These are phyloP conservation scores for Trichothecium sympodiale DNA, from an alignment of 2,329 filamentous ascomycete species.

Conservation along the genomic window DNA sequence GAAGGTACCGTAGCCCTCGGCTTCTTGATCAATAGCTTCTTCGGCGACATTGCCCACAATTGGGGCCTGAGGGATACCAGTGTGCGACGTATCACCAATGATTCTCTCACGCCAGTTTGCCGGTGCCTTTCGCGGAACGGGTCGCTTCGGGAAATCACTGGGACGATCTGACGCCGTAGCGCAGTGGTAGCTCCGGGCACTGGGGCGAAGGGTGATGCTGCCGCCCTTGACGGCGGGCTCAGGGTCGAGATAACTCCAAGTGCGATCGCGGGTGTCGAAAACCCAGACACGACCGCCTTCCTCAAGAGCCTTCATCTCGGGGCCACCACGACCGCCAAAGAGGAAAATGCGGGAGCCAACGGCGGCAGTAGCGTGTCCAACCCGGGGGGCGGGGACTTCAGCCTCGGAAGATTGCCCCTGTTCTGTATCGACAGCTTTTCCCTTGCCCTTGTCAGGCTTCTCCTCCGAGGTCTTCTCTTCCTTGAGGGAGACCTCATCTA, in stretches of 20 bases:
- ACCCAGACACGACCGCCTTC: conserved; percentile 68
- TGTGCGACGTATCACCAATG: conserved; percentile 39
- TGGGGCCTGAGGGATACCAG: conserved; percentile 48
- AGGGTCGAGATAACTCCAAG: conserved; percentile 57
- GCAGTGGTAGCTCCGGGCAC: conserved; percentile 61
- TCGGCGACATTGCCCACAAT: conserved; percentile 46
- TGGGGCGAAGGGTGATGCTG: conserved; percentile 35
- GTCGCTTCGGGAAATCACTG: conserved; percentile 28
- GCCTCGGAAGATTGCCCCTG: conserved; percentile 13
- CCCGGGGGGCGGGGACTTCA: conserved; percentile 52
- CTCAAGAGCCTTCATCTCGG: conserved; percentile 58
- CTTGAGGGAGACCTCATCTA: conserved; percentile 2
- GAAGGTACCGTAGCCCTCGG: conserved; percentile 54
- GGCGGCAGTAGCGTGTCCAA: conserved; percentile 61
- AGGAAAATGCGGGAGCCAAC: conserved; percentile 64
- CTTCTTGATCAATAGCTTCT: conserved; percentile 47
- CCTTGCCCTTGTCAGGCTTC: conserved; percentile 20
- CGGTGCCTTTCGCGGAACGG: conserved; percentile 21
- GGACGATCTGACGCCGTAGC: conserved; percentile 47
- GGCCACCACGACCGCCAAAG: conserved; percentile 67
- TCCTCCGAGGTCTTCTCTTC: neutral
- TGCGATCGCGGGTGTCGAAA: conserved; percentile 52
- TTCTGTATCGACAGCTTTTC: conserved; percentile 20
- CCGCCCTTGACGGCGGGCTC: conserved; percentile 29
- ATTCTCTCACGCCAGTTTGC: conserved; percentile 45